Conservation (phyloP, 2,329 filamentous ascomycete species). For the Didymellaceae sp. region DNA sequence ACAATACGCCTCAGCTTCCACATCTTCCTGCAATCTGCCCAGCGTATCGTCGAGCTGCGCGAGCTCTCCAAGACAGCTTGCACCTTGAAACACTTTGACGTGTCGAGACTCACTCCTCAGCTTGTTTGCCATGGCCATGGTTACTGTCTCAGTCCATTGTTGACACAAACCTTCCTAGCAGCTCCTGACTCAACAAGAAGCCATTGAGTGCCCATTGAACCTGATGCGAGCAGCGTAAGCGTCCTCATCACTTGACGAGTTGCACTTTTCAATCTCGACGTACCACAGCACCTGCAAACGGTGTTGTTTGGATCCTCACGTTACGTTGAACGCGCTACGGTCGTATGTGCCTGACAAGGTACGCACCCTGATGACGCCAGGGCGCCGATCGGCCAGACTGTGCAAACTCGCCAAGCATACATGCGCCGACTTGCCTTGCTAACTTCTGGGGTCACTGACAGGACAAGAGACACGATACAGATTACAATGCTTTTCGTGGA, state of each 20-base stretch:
- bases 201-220: not conserved
- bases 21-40: not conserved
- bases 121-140: too few relatives aligned
- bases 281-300: conserved; percentile 11
- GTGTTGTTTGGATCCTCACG: conserved; percentile 6
- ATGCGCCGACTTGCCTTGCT: not conserved
- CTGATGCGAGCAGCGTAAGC: not conserved
- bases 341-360: conserved; percentile 17
- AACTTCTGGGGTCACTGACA: too few relatives aligned
- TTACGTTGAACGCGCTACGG: conserved; percentile 21
- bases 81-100: too few relatives aligned
- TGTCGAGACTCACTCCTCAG: not conserved
- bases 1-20: conserved; percentile 3
- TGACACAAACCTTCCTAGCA: not conserved
- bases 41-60: not conserved
- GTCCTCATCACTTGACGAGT: not conserved
- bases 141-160: too few relatives aligned
- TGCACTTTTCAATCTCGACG: not conserved
- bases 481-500: too few relatives aligned
- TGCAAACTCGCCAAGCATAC: conserved; percentile 10
- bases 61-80: not conserved
- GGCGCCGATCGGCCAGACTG: conserved; percentile 12
- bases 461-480: too few relatives aligned
- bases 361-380: conserved; percentile 19
- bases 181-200: not conserved